Conservation (phyloP, 1,284 basidiomycete species). For the Cryptococcus neoformans region DNA sequence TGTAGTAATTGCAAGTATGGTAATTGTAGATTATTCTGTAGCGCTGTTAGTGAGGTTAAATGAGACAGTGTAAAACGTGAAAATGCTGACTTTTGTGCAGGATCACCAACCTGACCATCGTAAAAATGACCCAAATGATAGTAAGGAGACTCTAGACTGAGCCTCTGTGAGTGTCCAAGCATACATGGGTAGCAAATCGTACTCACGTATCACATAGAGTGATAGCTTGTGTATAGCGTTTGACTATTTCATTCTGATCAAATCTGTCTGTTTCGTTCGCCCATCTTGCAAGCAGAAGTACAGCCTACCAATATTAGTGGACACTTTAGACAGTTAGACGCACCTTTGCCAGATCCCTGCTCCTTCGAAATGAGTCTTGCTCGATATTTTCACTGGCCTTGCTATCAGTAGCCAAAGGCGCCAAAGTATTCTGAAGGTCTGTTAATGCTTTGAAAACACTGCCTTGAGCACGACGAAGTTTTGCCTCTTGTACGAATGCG, state of each 20-base stretch:
- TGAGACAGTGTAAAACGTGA: constrained; percentile 39
- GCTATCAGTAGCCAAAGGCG: constrained; percentile 12
- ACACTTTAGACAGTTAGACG: constrained; percentile 5
- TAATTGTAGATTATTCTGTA: constrained; percentile 25
- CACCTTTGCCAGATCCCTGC: constrained; percentile 64
- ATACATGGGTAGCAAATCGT: constrained; percentile 12
- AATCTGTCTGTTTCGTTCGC: constrained; percentile 84
- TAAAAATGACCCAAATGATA: constrained; percentile 87
- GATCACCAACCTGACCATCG: constrained; percentile 54
- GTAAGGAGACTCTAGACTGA: constrained; percentile 78
- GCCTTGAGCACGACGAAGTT: constrained; percentile 74
- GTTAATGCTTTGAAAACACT: constrained; percentile 83
- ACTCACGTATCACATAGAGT: constrained; percentile 59
- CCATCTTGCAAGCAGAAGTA: constrained; percentile 87
- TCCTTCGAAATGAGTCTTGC: constrained; percentile 49
- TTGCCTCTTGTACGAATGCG: constrained; percentile 88
- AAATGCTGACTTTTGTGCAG: constrained; percentile 18
- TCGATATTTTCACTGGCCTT: constrained; percentile 48
- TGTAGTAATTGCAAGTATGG: constrained; percentile 61
- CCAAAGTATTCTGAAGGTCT: constrained; percentile 78
- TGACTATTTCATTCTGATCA: constrained; percentile 64
- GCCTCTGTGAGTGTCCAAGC: neutral
- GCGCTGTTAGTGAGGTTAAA: constrained; percentile 8
- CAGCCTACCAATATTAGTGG: constrained; percentile 58
- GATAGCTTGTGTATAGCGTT: constrained; percentile 60